Evolutionary conservation across 2,329 filamentous ascomycete species (phyloP).

Genomic region (Hypoxylon sp.): DNA sequence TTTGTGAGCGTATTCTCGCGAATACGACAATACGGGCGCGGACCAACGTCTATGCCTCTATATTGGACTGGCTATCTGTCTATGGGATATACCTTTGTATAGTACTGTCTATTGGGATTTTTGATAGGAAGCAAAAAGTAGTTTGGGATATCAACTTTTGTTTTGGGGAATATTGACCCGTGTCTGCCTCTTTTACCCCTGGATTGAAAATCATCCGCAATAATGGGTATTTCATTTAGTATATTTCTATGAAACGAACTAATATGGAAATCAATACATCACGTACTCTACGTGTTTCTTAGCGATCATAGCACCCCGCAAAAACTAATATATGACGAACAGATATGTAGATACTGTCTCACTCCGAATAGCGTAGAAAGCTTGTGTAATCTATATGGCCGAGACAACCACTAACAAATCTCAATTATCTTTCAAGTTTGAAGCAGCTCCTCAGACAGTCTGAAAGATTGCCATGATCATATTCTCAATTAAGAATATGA

Average conservation of each 20-base stretch:
- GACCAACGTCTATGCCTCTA: conserved; percentile 5
- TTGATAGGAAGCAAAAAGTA: conserved; percentile 21
- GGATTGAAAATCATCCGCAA: neutral
- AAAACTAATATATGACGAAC: conserved; percentile 26
- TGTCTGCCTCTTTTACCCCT: neutral
- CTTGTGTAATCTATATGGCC: conserved; percentile 41
- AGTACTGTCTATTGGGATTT: conserved; percentile 29
- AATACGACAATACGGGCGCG: conserved; percentile 16
- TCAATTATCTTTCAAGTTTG: conserved; percentile 21
- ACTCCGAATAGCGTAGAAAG: conserved; percentile 22
- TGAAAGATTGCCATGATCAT: neutral
- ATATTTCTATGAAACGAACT: conserved; percentile 1
- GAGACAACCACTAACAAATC: conserved; percentile 44
- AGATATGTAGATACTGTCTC: conserved; percentile 39
- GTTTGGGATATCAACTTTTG: conserved; percentile 25
- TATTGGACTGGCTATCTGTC: conserved; percentile 3
- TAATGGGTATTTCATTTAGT: neutral
- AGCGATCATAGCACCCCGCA: conserved; percentile 29
- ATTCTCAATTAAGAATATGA: conserved; percentile 7
- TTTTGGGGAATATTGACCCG: neutral
- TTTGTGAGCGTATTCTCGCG: conserved; percentile 30
- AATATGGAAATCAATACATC: conserved; percentile 12
- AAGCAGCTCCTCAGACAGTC: conserved; percentile 6
- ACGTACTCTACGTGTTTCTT: conserved; percentile 5
- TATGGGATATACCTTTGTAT: conserved; percentile 30